Conservation (phyloP, 371 early-diverging fungal genomes). For the Rhizopus arrhizus region DNA sequence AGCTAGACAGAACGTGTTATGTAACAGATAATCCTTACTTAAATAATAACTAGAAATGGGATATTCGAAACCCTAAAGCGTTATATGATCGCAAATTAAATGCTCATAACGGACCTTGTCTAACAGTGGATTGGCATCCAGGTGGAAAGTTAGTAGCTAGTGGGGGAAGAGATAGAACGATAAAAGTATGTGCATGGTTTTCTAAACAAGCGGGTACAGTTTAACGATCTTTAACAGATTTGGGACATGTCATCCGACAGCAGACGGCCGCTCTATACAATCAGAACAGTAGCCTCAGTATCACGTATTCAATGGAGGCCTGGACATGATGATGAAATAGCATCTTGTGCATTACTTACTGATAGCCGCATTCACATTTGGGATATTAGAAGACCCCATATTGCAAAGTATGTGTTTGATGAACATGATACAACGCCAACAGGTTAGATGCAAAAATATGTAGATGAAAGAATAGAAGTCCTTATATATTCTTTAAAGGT, state of each 20-base stretch:
- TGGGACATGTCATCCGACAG: slow-evolving; percentile 82
- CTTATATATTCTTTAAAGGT: slow-evolving; percentile 25
- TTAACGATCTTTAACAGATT: slow-evolving; percentile 42
- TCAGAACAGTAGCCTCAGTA: slow-evolving; percentile 76
- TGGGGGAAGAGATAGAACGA: slow-evolving; percentile 82
- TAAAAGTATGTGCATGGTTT: slow-evolving; percentile 57
- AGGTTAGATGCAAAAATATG: slow-evolving; percentile 37
- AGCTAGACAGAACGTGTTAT: slow-evolving; percentile 2
- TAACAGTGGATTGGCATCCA: slow-evolving; percentile 84
- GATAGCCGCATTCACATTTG: slow-evolving; percentile 76
- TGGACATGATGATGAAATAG: slow-evolving; percentile 66
- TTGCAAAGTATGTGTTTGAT: slow-evolving; percentile 73
- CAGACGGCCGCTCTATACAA: slow-evolving; percentile 61
- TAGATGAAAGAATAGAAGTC: neutral
- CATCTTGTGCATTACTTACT: slow-evolving; percentile 70
- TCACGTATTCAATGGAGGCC: slow-evolving; percentile 85
- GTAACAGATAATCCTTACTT: neutral
- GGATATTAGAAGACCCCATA: slow-evolving; percentile 76
- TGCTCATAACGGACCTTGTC: slow-evolving; percentile 78
- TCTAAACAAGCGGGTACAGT: neutral
- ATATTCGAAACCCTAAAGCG: slow-evolving; percentile 67
- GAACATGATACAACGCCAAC: slow-evolving; percentile 76
- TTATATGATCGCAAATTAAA: slow-evolving; percentile 70
- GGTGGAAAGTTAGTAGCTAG: slow-evolving; percentile 77
- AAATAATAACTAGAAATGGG: slow-evolving; percentile 67